Base-by-base conservation (phyloP, 441 rosid genomes). In the Adansonia gregorii region DNA sequence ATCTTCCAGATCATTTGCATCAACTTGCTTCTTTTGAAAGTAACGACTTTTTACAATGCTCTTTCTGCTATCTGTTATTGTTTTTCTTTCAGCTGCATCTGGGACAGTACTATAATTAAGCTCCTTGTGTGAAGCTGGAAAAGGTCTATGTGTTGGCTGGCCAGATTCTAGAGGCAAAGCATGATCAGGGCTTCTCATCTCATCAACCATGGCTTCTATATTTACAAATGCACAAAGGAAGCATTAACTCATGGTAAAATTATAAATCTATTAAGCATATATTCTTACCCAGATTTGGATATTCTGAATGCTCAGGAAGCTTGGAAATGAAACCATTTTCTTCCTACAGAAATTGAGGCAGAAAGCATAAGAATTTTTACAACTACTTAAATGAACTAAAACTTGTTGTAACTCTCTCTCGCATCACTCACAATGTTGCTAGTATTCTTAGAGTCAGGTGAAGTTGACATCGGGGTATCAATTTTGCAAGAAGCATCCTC, bases 271-370 rank as follows among this genome's bases (percentile, higher is more conserved):
- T 43, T 31, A 75, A 55, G 9, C 78, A 73, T 64, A 73, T 51
- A 79, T 64, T 60, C 82, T 85, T 83, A 93, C 98, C 90, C 6
- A 76, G 74, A 66, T 78, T 73, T n/a, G 74, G 82, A 76, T 81
- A 82, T 31, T 80, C 91, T 60, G 83, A 77, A 82, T 56, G 10
- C 52, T 75, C 85, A 22, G 78, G 83, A 83, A 75, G 78, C 79
- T 82, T 80, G 73, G 76, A 55, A 65, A 60, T 24, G 80, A 71
- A 82, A 72, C 73, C 75, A 78, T 76, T 71, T 82, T 86, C 85
- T 69, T 72, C 91, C 99, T 93, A 66, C 60, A 76, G 60, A 72
- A 76, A 72, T n/a, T 67, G 64, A 67, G 45, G 48, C 56, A 80
- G 45, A 83, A 72, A 41, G 72, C 73, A 56, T 51, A 68, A 78